These are phyloP conservation scores for Dryas alaskensis DNA, from an alignment of 306 rosid genomes.

Conservation along the genomic window DNA sequence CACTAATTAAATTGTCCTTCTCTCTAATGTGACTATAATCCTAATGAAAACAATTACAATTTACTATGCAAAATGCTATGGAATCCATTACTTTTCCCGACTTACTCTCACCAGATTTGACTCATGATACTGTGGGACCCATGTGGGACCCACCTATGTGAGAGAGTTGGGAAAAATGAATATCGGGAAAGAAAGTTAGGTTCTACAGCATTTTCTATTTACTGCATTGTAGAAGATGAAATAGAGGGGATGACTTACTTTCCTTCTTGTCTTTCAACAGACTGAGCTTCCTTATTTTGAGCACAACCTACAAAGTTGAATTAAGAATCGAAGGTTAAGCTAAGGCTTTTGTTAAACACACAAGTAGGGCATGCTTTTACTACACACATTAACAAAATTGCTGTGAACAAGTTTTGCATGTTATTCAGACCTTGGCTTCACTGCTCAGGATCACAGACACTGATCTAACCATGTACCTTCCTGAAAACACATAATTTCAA, in stretches of 20 bases:
- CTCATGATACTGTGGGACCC: too few species aligned
- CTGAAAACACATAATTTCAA: constrained; percentile 36
- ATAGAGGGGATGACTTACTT: constrained; percentile 43
- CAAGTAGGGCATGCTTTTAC: not conserved
- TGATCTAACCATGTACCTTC: constrained; percentile 57
- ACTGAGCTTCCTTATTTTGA: constrained; percentile 61
- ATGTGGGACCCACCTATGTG: too few species aligned
- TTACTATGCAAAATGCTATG: not conserved
- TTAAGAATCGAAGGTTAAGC: constrained; percentile 14
- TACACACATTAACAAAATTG: not conserved
- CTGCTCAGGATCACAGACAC: constrained; percentile 54
- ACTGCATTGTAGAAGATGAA: not conserved
- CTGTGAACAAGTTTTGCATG: not conserved
- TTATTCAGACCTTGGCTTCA: constrained; percentile 59
- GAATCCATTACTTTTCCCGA: not conserved
- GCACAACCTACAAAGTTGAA: constrained; percentile 55
- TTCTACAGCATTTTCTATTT: not conserved
- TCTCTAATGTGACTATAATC: not conserved
- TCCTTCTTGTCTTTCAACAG: constrained; percentile 63
- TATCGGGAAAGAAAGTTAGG: not conserved
- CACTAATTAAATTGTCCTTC: not conserved
- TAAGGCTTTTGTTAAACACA: not conserved
- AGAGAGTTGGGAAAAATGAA: too few species aligned
- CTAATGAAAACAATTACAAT: not conserved
- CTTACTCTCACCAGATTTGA: too few species aligned